These are phyloP conservation scores for Diaporthe australafricana DNA, from an alignment of 2,329 filamentous ascomycete species.

Conservation along the genomic window DNA sequence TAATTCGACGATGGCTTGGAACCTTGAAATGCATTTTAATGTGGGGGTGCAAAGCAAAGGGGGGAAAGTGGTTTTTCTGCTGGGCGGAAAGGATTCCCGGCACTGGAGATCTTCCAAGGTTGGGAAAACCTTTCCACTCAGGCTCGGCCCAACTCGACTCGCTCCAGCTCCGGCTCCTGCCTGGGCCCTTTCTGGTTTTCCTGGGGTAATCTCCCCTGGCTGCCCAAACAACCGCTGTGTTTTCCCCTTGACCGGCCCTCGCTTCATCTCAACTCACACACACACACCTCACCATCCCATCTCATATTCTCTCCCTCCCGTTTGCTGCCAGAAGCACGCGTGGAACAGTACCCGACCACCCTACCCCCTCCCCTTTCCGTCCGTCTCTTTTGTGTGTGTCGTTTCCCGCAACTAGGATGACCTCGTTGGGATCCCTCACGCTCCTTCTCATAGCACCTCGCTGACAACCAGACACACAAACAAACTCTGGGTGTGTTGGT, in stretches of 20 bases:
- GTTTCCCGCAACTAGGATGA: conserved; percentile 13
- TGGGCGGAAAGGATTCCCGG: conserved; percentile 24
- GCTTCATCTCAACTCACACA: neutral
- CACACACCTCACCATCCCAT: neutral
- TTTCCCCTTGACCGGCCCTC: neutral
- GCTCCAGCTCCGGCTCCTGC: too few relatives aligned
- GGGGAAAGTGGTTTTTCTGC: neutral
- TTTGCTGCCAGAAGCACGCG: too few relatives aligned
- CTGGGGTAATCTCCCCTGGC: neutral
- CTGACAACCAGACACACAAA: neutral
- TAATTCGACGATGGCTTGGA: conserved; percentile 17
- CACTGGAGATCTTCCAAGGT: conserved; percentile 4
- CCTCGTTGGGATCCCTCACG: conserved; percentile 9
- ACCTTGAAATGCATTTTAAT: neutral
- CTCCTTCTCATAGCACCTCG: conserved; percentile 10
- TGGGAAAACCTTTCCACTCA: conserved; percentile 12
- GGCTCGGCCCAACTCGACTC: neutral
- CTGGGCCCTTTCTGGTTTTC: neutral
- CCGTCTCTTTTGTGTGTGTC: neutral
- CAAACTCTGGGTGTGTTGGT: neutral
- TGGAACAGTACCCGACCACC: too few relatives aligned
- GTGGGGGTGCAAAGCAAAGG: conserved; percentile 7
- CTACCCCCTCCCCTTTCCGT: neutral
- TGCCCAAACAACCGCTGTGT: neutral
- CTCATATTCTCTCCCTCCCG: neutral